These are phyloP conservation scores for Dendrocalamus latiflorus DNA, from an alignment of 202 grass and related monocot genomes.

Conservation along the genomic window DNA sequence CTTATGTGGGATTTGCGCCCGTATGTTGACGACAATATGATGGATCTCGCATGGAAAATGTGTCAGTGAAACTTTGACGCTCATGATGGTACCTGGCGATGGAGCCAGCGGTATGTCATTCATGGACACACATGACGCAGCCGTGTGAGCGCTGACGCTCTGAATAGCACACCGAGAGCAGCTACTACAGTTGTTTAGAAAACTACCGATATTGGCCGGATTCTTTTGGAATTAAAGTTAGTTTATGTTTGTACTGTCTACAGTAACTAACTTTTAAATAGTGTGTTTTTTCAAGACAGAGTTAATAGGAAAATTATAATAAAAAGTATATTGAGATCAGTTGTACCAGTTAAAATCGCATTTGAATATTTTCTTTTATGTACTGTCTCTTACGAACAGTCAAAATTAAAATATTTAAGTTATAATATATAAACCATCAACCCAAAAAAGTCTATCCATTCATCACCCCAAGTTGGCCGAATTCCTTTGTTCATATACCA, in stretches of 20 bases:
- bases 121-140: background rate
- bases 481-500: background rate
- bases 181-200: background rate
- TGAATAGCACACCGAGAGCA: background rate
- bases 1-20: constrained; percentile 69
- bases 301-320: too few relatives aligned
- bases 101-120: background rate
- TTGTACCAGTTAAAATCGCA: too few relatives aligned
- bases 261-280: too few relatives aligned
- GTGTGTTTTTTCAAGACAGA: too few relatives aligned
- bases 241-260: too few relatives aligned
- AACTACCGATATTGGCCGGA: background rate
- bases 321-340: too few relatives aligned
- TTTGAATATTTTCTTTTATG: fast-evolving
- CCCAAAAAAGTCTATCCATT: too few relatives aligned
- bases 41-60: constrained; percentile 45
- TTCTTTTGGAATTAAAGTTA: too few relatives aligned
- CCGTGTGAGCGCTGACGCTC: background rate
- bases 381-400: too few relatives aligned
- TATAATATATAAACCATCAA: too few relatives aligned
- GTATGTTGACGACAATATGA: constrained; percentile 41
- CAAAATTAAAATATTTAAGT: too few relatives aligned
- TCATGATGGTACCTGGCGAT: background rate
- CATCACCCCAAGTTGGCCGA: background rate
- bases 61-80: constrained; percentile 24